These are phyloP conservation scores for Fraxinus baroniana DNA, from an alignment of 305 asterid species.

Conservation along the genomic window DNA sequence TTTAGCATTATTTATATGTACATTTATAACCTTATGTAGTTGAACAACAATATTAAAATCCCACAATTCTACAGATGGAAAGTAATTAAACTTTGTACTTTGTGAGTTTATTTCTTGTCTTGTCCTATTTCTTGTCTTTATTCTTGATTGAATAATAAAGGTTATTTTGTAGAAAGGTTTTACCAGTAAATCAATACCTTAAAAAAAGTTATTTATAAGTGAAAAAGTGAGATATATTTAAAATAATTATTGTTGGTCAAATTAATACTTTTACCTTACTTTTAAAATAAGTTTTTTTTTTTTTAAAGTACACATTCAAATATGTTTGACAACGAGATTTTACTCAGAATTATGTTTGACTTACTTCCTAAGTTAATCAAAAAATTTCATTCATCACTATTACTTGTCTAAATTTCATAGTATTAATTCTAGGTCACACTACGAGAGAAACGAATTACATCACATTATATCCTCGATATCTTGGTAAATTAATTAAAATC, in stretches of 20 bases:
- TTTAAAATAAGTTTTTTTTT: too few species aligned
- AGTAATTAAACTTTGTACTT: neutral
- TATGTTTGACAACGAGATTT: neutral
- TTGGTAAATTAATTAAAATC: too few species aligned
- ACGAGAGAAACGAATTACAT: too few species aligned
- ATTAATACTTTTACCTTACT: neutral
- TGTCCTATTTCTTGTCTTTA: neutral
- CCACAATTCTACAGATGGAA: neutral
- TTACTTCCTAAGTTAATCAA: neutral
- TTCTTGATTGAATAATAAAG: neutral
- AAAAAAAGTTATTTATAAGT: neutral
- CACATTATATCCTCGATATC: too few species aligned
- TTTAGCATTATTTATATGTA: neutral
- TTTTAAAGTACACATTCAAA: neutral
- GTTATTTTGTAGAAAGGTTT: neutral
- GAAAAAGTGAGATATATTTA: neutral
- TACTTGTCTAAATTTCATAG: too few species aligned
- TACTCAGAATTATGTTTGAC: neutral
- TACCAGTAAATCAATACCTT: neutral
- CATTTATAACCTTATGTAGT: neutral
- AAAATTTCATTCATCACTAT: too few species aligned
- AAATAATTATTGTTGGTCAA: neutral
- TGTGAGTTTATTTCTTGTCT: neutral
- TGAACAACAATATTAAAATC: neutral
- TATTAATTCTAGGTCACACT: too few species aligned